Percentiles rank a stretch among this genome's conserved stretches.
These are phyloP conservation scores for Orobanche coerulescens DNA, from an alignment of 257 asterid species.

Conservation along the genomic window DNA sequence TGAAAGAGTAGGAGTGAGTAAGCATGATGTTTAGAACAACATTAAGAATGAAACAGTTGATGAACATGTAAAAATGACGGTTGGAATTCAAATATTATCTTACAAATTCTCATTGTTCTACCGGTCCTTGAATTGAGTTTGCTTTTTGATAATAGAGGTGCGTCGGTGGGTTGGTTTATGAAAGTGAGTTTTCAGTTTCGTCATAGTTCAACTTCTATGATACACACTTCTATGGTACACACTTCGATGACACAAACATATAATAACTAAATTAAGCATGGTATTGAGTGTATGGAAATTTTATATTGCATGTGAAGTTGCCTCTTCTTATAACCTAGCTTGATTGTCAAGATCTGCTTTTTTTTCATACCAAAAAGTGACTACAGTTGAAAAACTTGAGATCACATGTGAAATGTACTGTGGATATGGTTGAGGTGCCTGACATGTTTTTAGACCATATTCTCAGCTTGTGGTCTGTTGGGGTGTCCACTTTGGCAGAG, in stretches of 20 bases:
- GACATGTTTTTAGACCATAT: background rate
- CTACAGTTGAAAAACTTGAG: constrained; percentile 1
- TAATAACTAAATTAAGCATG: background rate
- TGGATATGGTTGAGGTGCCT: background rate
- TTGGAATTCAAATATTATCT: background rate
- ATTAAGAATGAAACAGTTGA: background rate
- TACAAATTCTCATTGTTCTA: background rate
- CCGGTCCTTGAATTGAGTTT: background rate
- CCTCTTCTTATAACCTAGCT: constrained; percentile 1
- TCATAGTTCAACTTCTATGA: background rate
- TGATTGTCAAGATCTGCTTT: background rate
- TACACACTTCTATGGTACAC: background rate
- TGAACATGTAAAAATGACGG: background rate
- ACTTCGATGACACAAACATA: background rate
- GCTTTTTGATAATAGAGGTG: background rate
- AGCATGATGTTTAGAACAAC: background rate
- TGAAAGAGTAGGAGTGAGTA: background rate
- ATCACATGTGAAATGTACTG: background rate
- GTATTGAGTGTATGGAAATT: background rate
- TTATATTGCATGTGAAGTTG: background rate
- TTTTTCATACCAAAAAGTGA: background rate
- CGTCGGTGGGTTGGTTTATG: background rate
- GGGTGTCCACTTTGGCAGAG: background rate
- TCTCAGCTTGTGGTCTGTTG: background rate
- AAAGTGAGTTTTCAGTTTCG: background rate